phyloP scores from a whole-genome alignment of 176 grass and related monocot genomes.

The Musa itinerans region DNA sequence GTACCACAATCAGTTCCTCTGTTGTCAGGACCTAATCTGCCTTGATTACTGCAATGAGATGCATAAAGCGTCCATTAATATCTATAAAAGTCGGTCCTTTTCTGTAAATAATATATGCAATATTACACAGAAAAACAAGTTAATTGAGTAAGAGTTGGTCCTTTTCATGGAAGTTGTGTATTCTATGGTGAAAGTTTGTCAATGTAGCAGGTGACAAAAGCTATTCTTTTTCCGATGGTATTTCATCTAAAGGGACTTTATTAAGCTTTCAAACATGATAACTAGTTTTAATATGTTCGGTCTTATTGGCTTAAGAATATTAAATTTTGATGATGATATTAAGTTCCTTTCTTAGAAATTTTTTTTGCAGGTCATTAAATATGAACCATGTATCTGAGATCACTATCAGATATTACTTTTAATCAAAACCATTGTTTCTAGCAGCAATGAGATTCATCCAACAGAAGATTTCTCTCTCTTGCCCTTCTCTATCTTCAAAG shows the following conservation, averaged over 20 bases:
- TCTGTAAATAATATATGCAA: background rate
- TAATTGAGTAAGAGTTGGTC: background rate
- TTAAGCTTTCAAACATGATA: no score
- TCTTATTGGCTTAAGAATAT: background rate
- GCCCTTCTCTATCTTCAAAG: background rate
- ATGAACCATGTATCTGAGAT: background rate
- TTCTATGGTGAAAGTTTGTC: background rate
- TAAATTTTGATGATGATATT: no score
- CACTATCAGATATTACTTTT: background rate
- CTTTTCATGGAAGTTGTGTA: background rate
- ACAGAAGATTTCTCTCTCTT: background rate
- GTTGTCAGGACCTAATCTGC: conserved; percentile 31
- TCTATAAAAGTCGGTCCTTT: conserved; percentile 2
- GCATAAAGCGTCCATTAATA: background rate
- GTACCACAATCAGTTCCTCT: conserved; percentile 4
- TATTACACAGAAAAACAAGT: background rate
- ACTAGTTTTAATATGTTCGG: no score
- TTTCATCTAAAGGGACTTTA: no score
- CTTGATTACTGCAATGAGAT: conserved; percentile 59
- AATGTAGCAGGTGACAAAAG: background rate
- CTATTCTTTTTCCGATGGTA: no score
- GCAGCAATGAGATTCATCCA: background rate
- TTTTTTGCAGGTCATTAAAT: no score
- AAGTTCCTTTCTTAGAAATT: no score
- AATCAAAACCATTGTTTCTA: background rate